These are phyloP conservation scores for Tulasnella sp. DNA, from an alignment of 768 basidiomycete genomes.

Conservation along the genomic window DNA sequence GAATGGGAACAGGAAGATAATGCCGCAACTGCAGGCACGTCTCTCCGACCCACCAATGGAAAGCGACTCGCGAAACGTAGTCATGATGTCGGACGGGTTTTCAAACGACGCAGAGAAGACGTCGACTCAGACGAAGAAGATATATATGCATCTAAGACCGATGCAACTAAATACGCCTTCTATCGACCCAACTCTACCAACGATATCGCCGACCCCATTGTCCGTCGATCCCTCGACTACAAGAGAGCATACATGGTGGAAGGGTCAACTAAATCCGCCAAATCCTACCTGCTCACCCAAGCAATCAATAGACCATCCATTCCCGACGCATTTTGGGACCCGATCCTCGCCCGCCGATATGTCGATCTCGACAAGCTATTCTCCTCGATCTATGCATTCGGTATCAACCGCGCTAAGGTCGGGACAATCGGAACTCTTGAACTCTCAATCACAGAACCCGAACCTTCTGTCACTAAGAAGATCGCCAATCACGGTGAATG, in stretches of 20 bases:
- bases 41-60: not conserved
- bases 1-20: not conserved
- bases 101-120: not conserved
- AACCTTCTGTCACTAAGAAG: not conserved
- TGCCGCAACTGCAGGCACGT: not conserved
- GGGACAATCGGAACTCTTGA: not conserved
- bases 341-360: slow-evolving; percentile 22
- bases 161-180: slow-evolving; percentile 3
- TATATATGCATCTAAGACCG: not conserved
- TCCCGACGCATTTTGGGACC: slow-evolving; percentile 28
- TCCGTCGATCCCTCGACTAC: not conserved
- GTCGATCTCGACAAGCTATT: slow-evolving; percentile 30
- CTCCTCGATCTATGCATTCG: not conserved
- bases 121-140: slow-evolving; percentile 1
- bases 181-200: not conserved
- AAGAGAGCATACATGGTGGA: slow-evolving; percentile 1
- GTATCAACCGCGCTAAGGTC: not conserved
- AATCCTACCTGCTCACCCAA: slow-evolving; percentile 3
- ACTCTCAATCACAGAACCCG: not conserved
- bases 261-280: slow-evolving; percentile 14
- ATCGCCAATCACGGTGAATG: slow-evolving; percentile 22
- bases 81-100: not conserved
- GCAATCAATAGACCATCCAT: slow-evolving; percentile 14
- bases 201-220: not conserved
- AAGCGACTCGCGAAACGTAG: not conserved